Evolutionary conservation across 2,329 filamentous ascomycete genomes (phyloP).

Genomic region (Allantophomopsis lycopodina): DNA sequence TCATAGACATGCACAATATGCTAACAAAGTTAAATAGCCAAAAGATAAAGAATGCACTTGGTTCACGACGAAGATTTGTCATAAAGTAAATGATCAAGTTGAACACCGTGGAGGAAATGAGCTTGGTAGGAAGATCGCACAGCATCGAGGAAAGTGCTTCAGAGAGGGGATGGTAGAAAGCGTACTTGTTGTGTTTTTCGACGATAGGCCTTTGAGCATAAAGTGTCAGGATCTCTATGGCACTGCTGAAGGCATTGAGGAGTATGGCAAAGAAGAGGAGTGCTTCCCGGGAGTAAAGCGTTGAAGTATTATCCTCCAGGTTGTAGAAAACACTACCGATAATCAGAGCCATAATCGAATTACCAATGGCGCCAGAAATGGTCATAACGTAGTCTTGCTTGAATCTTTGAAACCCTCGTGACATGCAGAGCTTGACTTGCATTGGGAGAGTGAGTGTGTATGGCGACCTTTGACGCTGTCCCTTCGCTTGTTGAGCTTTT

Average conservation of each 20-base stretch:
- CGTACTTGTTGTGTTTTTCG: slow-evolving; percentile 29
- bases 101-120: slow-evolving; percentile 32
- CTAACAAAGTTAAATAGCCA: slow-evolving; percentile 59
- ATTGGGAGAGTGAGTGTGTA: slow-evolving; percentile 66
- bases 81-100: slow-evolving; percentile 46
- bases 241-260: slow-evolving; percentile 47
- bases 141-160: slow-evolving; percentile 40
- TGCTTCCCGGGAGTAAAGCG: slow-evolving; percentile 45
- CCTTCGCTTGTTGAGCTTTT: slow-evolving; percentile 32
- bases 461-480: slow-evolving; percentile 52
- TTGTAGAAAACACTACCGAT: slow-evolving; percentile 50
- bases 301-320: slow-evolving; percentile 30
- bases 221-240: slow-evolving; percentile 53
- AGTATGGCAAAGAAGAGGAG: slow-evolving; percentile 54
- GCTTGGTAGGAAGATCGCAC: slow-evolving; percentile 42
- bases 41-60: slow-evolving; percentile 76
- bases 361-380: slow-evolving; percentile 5
- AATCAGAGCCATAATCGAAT: slow-evolving; percentile 40
- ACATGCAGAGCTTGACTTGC: slow-evolving; percentile 66
- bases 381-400: slow-evolving; percentile 32
- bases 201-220: slow-evolving; percentile 31
- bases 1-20: slow-evolving; percentile 68
- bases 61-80: slow-evolving; percentile 24
- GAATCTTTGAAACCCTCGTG: slow-evolving; percentile 59
- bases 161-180: slow-evolving; percentile 32